phyloP scores from a whole-genome alignment of 1,284 basidiomycete species.

The Sanghuangporus weigelae region DNA sequence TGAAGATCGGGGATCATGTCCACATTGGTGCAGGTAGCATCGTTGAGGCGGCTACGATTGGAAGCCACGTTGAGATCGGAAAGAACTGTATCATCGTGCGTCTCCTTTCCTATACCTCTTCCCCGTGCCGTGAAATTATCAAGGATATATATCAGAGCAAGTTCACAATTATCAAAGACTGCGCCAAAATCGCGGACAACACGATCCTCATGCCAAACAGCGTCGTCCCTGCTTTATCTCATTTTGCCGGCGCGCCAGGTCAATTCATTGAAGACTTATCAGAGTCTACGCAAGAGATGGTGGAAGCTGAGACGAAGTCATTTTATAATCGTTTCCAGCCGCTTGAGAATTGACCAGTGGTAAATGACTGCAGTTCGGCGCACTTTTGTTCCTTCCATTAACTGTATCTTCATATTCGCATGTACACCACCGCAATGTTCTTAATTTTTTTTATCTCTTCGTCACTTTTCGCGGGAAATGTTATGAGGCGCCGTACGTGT shows the following conservation, averaged over 20 bases:
- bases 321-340: slow-evolving; percentile 66
- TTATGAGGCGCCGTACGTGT: too few species aligned
- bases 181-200: slow-evolving; percentile 82
- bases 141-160: slow-evolving; percentile 63
- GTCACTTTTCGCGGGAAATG: too few species aligned
- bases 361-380: too few species aligned
- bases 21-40: slow-evolving; percentile 85
- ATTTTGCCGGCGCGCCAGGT: slow-evolving; percentile 91
- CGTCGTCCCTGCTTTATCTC: slow-evolving; percentile 83
- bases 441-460: too few species aligned
- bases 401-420: too few species aligned
- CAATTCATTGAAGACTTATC: slow-evolving; percentile 80
- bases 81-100: slow-evolving; percentile 88
- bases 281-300: slow-evolving; percentile 83
- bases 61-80: slow-evolving; percentile 92
- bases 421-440: too few species aligned
- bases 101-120: neutral
- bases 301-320: slow-evolving; percentile 75
- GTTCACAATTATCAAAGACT: slow-evolving; percentile 96
- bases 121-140: neutral
- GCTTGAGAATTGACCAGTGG: slow-evolving; percentile 23
- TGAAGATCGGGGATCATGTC: slow-evolving; percentile 95
- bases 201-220: slow-evolving; percentile 90
- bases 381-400: too few species aligned
- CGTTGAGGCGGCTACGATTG: slow-evolving; percentile 92